A percentile compares a stretch with the other conserved stretches of the same genome.
These are phyloP conservation scores for Rhynchospora breviuscula DNA, from an alignment of 176 grass and related monocot genomes.

Conservation along the genomic window DNA sequence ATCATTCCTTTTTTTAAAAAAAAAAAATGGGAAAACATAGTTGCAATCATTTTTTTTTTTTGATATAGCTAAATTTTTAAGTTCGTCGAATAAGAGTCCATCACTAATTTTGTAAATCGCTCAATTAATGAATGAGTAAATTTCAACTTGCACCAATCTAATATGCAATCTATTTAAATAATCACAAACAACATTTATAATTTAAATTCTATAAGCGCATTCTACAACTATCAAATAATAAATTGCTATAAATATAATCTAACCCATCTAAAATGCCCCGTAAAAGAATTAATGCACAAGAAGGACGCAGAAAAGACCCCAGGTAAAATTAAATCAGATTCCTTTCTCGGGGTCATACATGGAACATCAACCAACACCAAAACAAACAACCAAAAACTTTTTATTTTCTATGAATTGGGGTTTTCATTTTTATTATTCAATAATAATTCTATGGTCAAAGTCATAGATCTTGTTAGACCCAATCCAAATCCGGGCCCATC, in stretches of 20 bases:
- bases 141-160: neutral
- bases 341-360: slow-evolving; percentile 39
- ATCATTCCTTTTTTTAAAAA: neutral
- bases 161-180: neutral
- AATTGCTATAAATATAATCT: neutral
- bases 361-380: neutral
- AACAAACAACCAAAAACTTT: neutral
- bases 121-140: neutral
- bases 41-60: neutral
- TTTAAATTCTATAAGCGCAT: neutral
- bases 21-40: neutral
- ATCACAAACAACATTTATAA: neutral
- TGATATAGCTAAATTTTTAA: neutral
- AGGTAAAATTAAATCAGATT: slow-evolving; percentile 15
- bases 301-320: neutral
- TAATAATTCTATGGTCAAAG: slow-evolving; percentile 32
- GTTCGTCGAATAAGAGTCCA: too few species aligned
- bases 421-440: neutral
- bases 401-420: neutral
- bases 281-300: neutral
- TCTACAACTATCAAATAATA: neutral
- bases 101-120: too few species aligned
- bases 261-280: neutral
- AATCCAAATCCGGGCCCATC: neutral
- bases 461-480: slow-evolving; percentile 29